Conservation (phyloP, 2,329 filamentous ascomycete species). For the Colletotrichum truncatum region DNA sequence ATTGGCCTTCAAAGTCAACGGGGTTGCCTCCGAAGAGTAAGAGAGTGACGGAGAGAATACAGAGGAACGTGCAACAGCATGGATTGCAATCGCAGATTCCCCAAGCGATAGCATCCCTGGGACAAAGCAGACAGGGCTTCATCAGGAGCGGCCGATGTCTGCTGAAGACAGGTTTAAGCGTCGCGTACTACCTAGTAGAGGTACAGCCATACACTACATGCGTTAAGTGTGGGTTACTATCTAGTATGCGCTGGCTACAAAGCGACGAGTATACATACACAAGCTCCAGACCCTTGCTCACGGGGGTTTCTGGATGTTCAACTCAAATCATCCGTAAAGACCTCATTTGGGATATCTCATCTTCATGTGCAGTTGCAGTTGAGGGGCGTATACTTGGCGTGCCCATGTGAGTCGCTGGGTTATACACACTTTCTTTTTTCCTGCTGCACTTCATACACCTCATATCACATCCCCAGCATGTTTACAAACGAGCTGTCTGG, state of each 20-base stretch:
- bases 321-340: neutral
- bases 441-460: neutral
- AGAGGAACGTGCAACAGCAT: no score
- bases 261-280: neutral
- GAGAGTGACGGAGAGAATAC: neutral
- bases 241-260: neutral
- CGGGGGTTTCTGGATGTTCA: neutral
- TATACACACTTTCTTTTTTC: slow-evolving; percentile 1
- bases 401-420: neutral
- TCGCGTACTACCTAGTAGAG: no score
- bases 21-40: neutral
- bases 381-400: neutral
- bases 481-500: neutral
- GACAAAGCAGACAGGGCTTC: no score
- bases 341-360: neutral
- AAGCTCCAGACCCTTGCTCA: neutral
- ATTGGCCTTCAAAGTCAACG: neutral
- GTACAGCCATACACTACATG: no score
- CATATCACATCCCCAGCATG: neutral
- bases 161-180: no score
- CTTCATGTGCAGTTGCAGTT: neutral
- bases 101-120: no score
- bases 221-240: no score
- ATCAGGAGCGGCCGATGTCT: no score
- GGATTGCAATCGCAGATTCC: no score